Percentiles rank a stretch among this genome's conserved stretches.
Evolutionary conservation across 2,329 filamentous ascomycete species (phyloP).

Genomic region (Tolypocladium inflatum): DNA sequence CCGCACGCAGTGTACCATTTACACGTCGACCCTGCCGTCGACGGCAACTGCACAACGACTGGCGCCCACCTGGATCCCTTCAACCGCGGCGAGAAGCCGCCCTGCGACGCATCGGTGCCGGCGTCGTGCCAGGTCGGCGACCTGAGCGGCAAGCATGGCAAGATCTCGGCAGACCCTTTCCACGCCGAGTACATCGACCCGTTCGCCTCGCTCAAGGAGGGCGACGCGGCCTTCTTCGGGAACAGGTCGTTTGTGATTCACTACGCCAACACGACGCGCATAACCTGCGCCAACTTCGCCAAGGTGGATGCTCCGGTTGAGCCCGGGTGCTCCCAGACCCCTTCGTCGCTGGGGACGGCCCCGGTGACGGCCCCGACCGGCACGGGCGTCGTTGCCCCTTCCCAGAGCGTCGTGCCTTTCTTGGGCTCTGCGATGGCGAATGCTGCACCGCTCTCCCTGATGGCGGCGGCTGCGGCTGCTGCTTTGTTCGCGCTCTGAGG

Average conservation of each 20-base stretch:
- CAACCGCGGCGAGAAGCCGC: slow-evolving; percentile 48
- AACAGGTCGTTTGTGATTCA: slow-evolving; percentile 58
- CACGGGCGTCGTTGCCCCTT: neutral
- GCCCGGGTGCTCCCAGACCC: neutral
- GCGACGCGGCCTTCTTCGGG: slow-evolving; percentile 49
- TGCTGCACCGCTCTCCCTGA: neutral
- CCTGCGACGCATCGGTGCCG: slow-evolving; percentile 48
- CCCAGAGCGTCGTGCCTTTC: neutral
- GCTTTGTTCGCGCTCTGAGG: neutral
- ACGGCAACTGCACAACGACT: slow-evolving; percentile 64
- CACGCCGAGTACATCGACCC: slow-evolving; percentile 42
- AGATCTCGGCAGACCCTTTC: slow-evolving; percentile 43
- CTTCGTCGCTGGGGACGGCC: neutral
- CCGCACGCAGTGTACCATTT: slow-evolving; percentile 56
- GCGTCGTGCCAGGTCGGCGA: slow-evolving; percentile 69
- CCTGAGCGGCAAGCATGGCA: slow-evolving; percentile 64
- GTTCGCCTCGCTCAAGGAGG: slow-evolving; percentile 44
- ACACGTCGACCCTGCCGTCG: slow-evolving; percentile 49
- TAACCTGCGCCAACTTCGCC: slow-evolving; percentile 55
- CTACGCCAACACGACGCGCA: slow-evolving; percentile 52
- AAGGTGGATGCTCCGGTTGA: slow-evolving; percentile 5
- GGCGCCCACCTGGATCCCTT: slow-evolving; percentile 64
- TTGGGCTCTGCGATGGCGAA: neutral
- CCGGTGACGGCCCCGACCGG: neutral
- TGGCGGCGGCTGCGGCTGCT: neutral